Evolutionary conservation across 495 filamentous ascomycete species (phyloP), one percentile per base, ranked within the genome.

Genomic region (Podospora pseudopauciseta): DNA sequence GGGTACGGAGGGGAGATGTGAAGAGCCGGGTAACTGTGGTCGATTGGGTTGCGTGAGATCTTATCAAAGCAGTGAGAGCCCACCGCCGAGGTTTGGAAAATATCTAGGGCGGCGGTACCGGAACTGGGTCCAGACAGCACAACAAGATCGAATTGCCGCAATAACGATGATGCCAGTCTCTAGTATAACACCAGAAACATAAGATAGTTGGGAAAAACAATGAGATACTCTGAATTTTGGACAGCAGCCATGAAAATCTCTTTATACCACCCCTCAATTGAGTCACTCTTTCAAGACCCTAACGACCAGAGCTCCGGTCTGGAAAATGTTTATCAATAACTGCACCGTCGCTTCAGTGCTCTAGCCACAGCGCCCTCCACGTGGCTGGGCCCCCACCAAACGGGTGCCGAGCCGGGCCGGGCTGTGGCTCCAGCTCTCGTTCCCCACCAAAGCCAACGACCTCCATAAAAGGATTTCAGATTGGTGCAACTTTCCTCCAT

Each of bases 401-500:
- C 30, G 60, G n/a, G 55, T 20, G 66, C 66, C 64, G 64, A 59
- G 61, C 60, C 56, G 32, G 57, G 60, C 71, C 68, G 56, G 16
- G 23, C 5, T 39, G 55, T 62, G 70, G 72, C 67, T 67, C 62
- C 61, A 65, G 66, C 68, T 65, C 55, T 65, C 68, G 53, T 44
- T 20, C 64, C 68, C 55, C 55, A 58, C 55, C n/a, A 26, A 19
- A n/a, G n/a, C 66, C 63, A 65, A 57, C 39, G 34, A 54, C 60
- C 68, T 68, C 67, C 66, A 71, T 72, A 71, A 68, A 73, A 73
- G 61, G 30, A 64, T 53, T 69, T 65, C 28, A 20, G 30, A 58
- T 68, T 65, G 69, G 49, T 67, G 63, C 63, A 73, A 70, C 44
- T 70, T 69, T 68, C 70, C 71, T 68, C 67, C 18, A 63, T 32